Percentiles rank a stretch among this genome's conserved stretches.
Conservation (phyloP, 495 filamentous ascomycete genomes). For the Penicillium salamii region DNA sequence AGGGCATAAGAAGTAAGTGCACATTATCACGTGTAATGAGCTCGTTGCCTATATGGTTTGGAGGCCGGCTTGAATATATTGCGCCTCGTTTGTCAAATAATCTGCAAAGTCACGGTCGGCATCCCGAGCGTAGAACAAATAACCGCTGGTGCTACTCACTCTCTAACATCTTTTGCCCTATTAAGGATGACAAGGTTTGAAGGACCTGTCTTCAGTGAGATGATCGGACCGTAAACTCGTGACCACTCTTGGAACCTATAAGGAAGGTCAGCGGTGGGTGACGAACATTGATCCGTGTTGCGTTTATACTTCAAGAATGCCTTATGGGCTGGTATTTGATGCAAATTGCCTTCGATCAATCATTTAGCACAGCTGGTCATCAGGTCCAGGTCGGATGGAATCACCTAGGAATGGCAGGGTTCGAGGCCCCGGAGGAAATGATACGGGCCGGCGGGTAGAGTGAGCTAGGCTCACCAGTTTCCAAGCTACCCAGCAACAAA, state of each 20-base stretch:
- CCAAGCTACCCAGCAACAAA: not conserved
- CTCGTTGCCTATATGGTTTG: slow-evolving; percentile 8
- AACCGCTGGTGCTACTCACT: not conserved
- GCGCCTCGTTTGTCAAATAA: slow-evolving; percentile 18
- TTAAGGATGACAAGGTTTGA: not conserved
- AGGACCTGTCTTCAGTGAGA: not conserved
- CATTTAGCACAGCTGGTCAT: not conserved
- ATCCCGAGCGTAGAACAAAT: not conserved
- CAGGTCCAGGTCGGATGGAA: not conserved
- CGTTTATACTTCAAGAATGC: not conserved
- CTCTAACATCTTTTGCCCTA: not conserved
- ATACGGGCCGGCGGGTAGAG: not conserved
- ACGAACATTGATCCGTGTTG: not conserved
- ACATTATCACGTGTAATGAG: slow-evolving; percentile 12
- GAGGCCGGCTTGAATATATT: slow-evolving; percentile 17
- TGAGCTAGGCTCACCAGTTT: not conserved
- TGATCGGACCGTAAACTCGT: not conserved
- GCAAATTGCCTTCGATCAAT: not conserved
- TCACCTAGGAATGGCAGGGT: not conserved
- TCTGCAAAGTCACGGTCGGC: not conserved
- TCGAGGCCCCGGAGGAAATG: not conserved
- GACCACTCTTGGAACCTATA: not conserved
- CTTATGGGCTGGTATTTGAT: not conserved
- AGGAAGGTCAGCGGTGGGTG: not conserved
- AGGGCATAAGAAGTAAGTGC: slow-evolving; percentile 16